Conservation (phyloP, 495 filamentous ascomycete genomes). For the Aspergillus sclerotioniger region DNA sequence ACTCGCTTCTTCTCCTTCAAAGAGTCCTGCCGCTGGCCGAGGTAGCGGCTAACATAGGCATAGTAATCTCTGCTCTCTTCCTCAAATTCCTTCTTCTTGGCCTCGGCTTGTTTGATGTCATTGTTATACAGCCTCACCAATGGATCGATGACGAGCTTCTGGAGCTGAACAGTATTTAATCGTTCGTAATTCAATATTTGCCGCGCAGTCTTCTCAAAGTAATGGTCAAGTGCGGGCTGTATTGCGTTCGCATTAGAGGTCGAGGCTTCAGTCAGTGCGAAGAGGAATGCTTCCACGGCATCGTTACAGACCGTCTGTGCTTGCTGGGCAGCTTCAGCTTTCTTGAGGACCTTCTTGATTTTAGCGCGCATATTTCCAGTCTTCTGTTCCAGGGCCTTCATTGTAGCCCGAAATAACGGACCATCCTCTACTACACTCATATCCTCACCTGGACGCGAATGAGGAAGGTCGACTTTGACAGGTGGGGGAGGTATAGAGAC, state of each 20-base stretch:
- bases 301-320: constrained; percentile 83
- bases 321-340: constrained; percentile 79
- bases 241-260: constrained; percentile 92
- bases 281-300: constrained; percentile 76
- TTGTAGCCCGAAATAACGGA: constrained; percentile 91
- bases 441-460: constrained; percentile 83
- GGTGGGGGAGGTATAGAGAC: constrained; percentile 49
- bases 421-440: constrained; percentile 87
- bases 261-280: constrained; percentile 84
- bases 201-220: constrained; percentile 93
- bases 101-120: constrained; percentile 96
- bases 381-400: constrained; percentile 95
- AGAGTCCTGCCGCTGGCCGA: constrained; percentile 92
- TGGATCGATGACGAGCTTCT: constrained; percentile 91
- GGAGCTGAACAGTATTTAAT: constrained; percentile 78
- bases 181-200: constrained; percentile 87
- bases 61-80: constrained; percentile 99
- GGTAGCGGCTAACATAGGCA: constrained; percentile 86
- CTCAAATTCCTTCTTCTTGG: constrained; percentile 97
- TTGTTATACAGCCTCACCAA: constrained; percentile 86
- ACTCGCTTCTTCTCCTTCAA: constrained; percentile 94
- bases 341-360: constrained; percentile 94
- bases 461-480: constrained; percentile 83
- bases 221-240: constrained; percentile 92
- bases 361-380: constrained; percentile 88